A percentile compares a stretch with the other conserved stretches of the same genome.
Evolutionary conservation across 75 land plant genomes (phyloP).

Genomic region (Isoetes taiwanensis): DNA sequence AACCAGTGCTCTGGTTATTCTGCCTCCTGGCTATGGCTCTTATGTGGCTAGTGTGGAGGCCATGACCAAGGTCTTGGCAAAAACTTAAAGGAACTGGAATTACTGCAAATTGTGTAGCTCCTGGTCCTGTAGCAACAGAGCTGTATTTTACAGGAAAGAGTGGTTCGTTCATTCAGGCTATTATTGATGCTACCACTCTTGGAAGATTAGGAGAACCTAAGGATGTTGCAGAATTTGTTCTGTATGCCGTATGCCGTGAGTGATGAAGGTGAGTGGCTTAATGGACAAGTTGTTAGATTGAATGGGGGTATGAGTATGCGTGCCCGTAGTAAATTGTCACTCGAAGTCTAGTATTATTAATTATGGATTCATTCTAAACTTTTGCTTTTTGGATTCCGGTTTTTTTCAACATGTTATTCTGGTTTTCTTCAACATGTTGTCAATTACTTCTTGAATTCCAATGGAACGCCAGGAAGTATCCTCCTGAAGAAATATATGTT

Average conservation of each 20-base stretch:
- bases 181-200: conserved; percentile 19
- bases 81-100: conserved; percentile 51
- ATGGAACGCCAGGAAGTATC: no score
- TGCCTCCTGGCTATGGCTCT: conserved; percentile 35
- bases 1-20: conserved; percentile 21
- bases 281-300: conserved; percentile 49
- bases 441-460: no score
- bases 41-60: conserved; percentile 48
- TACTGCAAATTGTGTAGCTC: conserved; percentile 67
- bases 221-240: conserved; percentile 42
- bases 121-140: conserved; percentile 56
- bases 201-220: conserved; percentile 35
- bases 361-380: no score
- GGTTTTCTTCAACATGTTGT: no score
- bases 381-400: no score
- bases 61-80: conserved; percentile 38
- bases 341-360: no score
- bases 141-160: conserved; percentile 50
- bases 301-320: no score
- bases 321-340: no score
- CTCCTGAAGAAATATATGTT: no score
- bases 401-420: no score
- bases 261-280: conserved; percentile 53
- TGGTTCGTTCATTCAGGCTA: conserved; percentile 26
- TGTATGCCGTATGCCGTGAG: conserved; percentile 38